A percentile compares a stretch with the other conserved stretches of the same genome.
Conservation (phyloP, 352 stramenopile species). For the Blastocystis sp. region DNA sequence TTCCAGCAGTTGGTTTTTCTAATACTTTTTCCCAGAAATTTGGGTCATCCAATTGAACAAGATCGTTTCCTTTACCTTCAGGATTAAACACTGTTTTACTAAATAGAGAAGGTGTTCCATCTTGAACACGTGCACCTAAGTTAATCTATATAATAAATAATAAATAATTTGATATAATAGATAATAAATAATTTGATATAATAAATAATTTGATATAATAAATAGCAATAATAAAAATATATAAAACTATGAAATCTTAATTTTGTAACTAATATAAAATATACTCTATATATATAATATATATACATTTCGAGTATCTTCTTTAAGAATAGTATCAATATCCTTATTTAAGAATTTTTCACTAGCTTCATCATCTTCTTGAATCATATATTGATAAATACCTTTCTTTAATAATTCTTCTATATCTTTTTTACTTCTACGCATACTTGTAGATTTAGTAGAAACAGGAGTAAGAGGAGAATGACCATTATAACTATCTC, state of each 20-base stretch:
- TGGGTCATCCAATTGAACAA: slow-evolving; percentile 74
- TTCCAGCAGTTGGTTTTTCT: slow-evolving; percentile 38
- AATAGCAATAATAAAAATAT: too few relatives aligned
- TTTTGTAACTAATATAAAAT: too few relatives aligned
- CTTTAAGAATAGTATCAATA: slow-evolving; percentile 70
- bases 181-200: too few relatives aligned
- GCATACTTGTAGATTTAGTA: slow-evolving; percentile 42
- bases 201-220: too few relatives aligned
- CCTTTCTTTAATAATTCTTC: slow-evolving; percentile 86
- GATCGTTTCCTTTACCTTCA: slow-evolving; percentile 59
- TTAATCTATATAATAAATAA: too few relatives aligned
- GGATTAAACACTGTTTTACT: slow-evolving; percentile 37
- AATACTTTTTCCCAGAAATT: slow-evolving; percentile 84
- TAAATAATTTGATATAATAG: too few relatives aligned
- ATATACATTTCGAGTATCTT: slow-evolving; percentile 29
- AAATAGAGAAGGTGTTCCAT: slow-evolving; percentile 35
- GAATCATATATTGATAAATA: slow-evolving; percentile 84
- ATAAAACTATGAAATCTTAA: too few relatives aligned
- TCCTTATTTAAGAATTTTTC: slow-evolving; percentile 75
- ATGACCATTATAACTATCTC: not conserved
- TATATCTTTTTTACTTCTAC: slow-evolving; percentile 60
- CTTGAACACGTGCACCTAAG: not conserved
- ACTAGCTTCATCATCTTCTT: slow-evolving; percentile 76
- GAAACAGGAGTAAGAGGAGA: too few relatives aligned
- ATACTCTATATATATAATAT: too few relatives aligned